Conservation (phyloP, 2,329 filamentous ascomycete genomes). For the Escovopsis sp. region DNA sequence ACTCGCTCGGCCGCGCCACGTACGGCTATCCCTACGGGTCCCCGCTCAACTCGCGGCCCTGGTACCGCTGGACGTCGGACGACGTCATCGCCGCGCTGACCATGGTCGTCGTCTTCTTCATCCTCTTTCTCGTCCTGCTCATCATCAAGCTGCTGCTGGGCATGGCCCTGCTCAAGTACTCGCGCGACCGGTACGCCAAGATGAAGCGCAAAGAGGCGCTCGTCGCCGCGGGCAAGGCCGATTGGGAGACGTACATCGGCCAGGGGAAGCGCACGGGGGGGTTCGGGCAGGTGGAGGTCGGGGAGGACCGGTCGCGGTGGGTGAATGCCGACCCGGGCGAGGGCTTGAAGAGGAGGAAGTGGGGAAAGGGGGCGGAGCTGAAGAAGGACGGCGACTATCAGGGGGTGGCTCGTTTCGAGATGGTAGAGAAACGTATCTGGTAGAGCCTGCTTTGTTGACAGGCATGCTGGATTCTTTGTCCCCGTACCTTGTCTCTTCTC, state of each 20-base stretch:
- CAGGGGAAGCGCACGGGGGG: slow-evolving; percentile 65
- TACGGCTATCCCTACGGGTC: slow-evolving; percentile 42
- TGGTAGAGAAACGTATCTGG: slow-evolving; percentile 97
- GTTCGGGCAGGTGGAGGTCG: slow-evolving; percentile 75
- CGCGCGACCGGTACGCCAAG: slow-evolving; percentile 60
- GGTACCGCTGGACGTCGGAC: slow-evolving; percentile 49
- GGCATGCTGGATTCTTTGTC: no score
- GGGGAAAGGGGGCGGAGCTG: slow-evolving; percentile 39
- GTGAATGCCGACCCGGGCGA: slow-evolving; percentile 79
- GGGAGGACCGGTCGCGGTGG: slow-evolving; percentile 72
- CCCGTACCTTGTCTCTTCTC: not conserved
- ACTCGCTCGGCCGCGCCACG: slow-evolving; percentile 59
- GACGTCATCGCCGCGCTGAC: slow-evolving; percentile 62
- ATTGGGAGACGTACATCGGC: slow-evolving; percentile 46
- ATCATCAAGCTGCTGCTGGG: slow-evolving; percentile 76
- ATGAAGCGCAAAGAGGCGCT: slow-evolving; percentile 61
- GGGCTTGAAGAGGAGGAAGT: slow-evolving; percentile 42
- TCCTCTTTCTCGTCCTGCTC: slow-evolving; percentile 71
- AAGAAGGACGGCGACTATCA: slow-evolving; percentile 38
- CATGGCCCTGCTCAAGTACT: slow-evolving; percentile 70
- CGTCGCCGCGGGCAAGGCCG: slow-evolving; percentile 29
- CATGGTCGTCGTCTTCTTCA: slow-evolving; percentile 76
- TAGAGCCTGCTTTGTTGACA: slow-evolving; percentile 22
- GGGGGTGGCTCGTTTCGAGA: slow-evolving; percentile 70
- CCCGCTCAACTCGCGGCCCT: slow-evolving; percentile 25